Evolutionary conservation across 306 rosid genomes (phyloP).

Genomic region (Dryas drummondii): DNA sequence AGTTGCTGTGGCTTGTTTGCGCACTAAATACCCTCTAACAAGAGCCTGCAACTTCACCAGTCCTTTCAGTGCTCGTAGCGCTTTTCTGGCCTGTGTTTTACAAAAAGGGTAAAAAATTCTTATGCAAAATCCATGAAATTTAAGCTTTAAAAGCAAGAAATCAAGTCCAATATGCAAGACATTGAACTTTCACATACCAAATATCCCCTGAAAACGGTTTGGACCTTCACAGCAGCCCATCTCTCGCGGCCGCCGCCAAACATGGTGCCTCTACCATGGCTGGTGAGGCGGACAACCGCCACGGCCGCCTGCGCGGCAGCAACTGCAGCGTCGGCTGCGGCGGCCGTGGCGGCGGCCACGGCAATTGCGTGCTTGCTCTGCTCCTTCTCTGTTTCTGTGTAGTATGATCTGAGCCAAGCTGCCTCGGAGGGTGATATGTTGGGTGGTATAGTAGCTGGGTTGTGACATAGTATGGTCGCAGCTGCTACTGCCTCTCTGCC

Average conservation of each 20-base stretch:
- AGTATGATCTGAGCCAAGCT: constrained; percentile 67
- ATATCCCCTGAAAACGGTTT: constrained; percentile 68
- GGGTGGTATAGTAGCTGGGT: constrained; percentile 74
- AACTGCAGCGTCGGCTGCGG: constrained; percentile 86
- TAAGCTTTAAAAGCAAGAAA: not conserved
- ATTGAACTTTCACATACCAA: constrained; percentile 41
- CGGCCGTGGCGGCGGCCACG: constrained; percentile 83
- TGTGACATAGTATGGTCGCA: constrained; percentile 42
- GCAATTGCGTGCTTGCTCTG: constrained; percentile 91
- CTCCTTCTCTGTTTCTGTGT: constrained; percentile 61
- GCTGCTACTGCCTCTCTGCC: constrained; percentile 20
- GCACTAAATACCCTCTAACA: constrained; percentile 81
- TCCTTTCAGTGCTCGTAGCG: constrained; percentile 83
- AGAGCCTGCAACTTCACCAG: constrained; percentile 87
- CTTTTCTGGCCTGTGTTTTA: constrained; percentile 71
- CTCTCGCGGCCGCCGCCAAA: constrained; percentile 62
- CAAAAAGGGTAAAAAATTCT: not conserved
- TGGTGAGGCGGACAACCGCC: constrained; percentile 73
- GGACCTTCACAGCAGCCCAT: constrained; percentile 76
- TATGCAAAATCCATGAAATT: not conserved
- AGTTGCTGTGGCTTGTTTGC: constrained; percentile 82
- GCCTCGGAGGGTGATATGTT: constrained; percentile 75
- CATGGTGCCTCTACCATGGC: constrained; percentile 73
- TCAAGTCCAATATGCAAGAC: not conserved
- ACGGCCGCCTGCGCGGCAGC: constrained; percentile 90